These are phyloP conservation scores for Solanum piurae DNA, from an alignment of 257 asterid genomes.

Conservation along the genomic window DNA sequence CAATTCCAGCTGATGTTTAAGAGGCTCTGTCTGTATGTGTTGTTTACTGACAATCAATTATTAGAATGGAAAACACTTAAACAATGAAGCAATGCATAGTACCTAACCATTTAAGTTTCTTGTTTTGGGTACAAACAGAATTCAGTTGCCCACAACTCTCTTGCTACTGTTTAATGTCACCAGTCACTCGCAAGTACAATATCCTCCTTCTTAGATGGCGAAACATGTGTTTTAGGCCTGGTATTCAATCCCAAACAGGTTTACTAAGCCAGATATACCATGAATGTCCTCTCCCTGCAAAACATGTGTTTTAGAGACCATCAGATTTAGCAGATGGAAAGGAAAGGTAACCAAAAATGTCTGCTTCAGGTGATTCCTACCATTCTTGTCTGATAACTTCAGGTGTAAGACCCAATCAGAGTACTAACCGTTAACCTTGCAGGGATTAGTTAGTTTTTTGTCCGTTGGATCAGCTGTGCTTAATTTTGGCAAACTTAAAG, in stretches of 20 bases:
- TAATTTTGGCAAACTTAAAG: background rate
- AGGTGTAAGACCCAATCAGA: background rate
- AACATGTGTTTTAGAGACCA: background rate
- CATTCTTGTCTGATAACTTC: background rate
- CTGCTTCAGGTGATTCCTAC: background rate
- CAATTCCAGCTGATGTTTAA: background rate
- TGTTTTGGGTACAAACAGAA: background rate
- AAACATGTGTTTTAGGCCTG: slow-evolving; percentile 54
- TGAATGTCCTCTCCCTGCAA: slow-evolving; percentile 63
- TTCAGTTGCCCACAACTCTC: background rate
- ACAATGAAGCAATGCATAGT: background rate
- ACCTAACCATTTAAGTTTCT: background rate
- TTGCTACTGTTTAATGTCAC: background rate
- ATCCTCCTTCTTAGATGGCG: background rate
- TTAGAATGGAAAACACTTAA: background rate
- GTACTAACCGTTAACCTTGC: too few relatives aligned
- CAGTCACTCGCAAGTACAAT: background rate
- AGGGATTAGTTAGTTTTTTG: background rate
- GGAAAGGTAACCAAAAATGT: background rate
- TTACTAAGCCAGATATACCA: slow-evolving; percentile 49
- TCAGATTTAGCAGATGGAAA: background rate
- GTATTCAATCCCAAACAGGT: slow-evolving; percentile 79
- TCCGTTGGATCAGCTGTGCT: background rate
- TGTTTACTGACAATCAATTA: background rate
- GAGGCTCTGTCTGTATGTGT: background rate